Evolutionary conservation across 371 early-diverging fungal species (phyloP), one percentile per base, ranked within the genome.

Genomic region (Mucor mucedo): DNA sequence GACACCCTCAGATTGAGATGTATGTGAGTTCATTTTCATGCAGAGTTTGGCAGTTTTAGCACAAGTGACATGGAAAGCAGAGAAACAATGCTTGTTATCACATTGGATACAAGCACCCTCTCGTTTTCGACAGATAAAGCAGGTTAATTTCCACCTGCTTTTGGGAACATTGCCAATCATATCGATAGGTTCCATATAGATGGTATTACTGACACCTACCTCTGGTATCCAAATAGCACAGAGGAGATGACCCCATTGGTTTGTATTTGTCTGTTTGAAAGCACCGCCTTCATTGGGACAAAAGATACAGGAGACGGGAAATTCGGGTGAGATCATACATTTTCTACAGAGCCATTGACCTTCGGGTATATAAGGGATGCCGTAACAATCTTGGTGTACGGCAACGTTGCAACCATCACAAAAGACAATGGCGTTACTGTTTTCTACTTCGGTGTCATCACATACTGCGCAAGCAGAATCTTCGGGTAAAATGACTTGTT

Each of bases 351-450:
- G 86, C 98, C 98, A 99, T 74, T 95, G 97, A 10, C 99, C 99
- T 79, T 99, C 99, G 13, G 99, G 99, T 53, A 99, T 98, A 72
- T 92, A 97, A 7, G 99, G 99, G 30, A 99, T 91, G n/a, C 99
- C 99, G 75, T 99, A 99, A 73, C 99, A 99, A 70, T 97, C 98
- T 83, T 99, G 99, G 79, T 99, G 99, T 4, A 99, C 99, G 10
- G 97, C 98, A 40, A 99, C 72, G 74, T 99, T 96, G 76, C 99
- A 99, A 0, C 99, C 97, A 74, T 99, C 99, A 79, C 99, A 99
- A 69, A 97, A 98, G 1, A 99, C 98, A 56, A 99, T 98, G 0
- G 96, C 97, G 70, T 99, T 98, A 70, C 93, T 92, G 71, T 97
- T 98, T 75, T 97, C 98, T 66, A 92, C 90, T 79, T 98, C 98